Conservation (phyloP, 1,139 yeast genomes). For the Pichia sp. region DNA sequence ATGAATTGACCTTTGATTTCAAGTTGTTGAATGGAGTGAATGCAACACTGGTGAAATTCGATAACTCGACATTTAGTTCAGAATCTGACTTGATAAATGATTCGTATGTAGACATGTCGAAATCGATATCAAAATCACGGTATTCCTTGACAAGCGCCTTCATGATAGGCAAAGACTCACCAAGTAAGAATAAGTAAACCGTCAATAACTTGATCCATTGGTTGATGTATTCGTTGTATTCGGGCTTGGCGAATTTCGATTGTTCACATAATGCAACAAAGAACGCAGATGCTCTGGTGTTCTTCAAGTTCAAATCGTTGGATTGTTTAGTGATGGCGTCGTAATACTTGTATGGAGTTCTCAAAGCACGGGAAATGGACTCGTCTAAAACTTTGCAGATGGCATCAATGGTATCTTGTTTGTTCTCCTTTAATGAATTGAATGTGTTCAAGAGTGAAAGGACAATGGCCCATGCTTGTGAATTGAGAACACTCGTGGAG, state of each 20-base stretch:
- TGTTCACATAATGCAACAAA: slow-evolving; percentile 71
- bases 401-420: slow-evolving; percentile 22
- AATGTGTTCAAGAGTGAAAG: slow-evolving; percentile 22
- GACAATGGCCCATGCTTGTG: slow-evolving; percentile 30
- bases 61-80: not conserved
- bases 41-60: slow-evolving; percentile 24
- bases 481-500: slow-evolving; percentile 15
- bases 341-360: slow-evolving; percentile 80
- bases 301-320: not conserved
- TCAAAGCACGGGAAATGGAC: slow-evolving; percentile 62
- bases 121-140: slow-evolving; percentile 14
- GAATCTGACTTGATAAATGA: not conserved
- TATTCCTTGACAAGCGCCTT: slow-evolving; percentile 31
- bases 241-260: slow-evolving; percentile 51
- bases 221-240: slow-evolving; percentile 26
- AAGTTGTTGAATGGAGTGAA: slow-evolving; percentile 30
- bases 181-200: slow-evolving; percentile 46
- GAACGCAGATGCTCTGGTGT: slow-evolving; percentile 51
- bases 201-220: slow-evolving; percentile 54
- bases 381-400: slow-evolving; percentile 73
- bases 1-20: slow-evolving; percentile 23
- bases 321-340: slow-evolving; percentile 42
- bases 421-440: slow-evolving; percentile 15
- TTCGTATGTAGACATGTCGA: slow-evolving; percentile 11
- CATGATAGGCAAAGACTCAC: slow-evolving; percentile 49